Base-by-base conservation (phyloP, 345 rosid genomes). In the Eucalyptus guilfoylei region DNA sequence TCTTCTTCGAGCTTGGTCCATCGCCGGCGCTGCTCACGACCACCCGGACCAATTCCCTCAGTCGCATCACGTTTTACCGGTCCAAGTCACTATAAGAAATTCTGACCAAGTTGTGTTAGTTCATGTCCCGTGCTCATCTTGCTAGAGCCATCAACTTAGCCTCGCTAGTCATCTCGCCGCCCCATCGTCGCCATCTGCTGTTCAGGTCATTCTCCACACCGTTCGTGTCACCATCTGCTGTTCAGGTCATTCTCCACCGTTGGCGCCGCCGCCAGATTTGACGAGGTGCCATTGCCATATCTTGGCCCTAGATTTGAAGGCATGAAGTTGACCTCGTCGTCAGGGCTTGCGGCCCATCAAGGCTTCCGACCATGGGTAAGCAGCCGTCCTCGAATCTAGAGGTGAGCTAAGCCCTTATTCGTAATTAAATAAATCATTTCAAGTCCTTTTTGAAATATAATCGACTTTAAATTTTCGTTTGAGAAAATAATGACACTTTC, bases 391-490 rank as follows among this genome's bases (percentile, higher is more conserved):
- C 32, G 16, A 62, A 62, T 62, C 15, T 62, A 13, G 34, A 30
- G 69, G 69, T 30, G 69, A 62, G 34, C 34, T 55, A 62, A 30
- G 9, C 16, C 32, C 32, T 60, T 62, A 30, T 62, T 30, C 1
- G 34, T 28, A 30, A 62, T 30, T 62, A 30, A 4, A 13, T 62
- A 30, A 62, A 28, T 28, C 69, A 30, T 13, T 62, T 13, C 8
- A 62, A 6, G 0, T 6, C 7, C 13, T 62, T 28, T 30, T 62
- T 12, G 1, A 28, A 60, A 28, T 30, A 60, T 1, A 12, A 0
- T 60, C 2, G 2, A 13, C 2, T 28, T 62, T 6, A 0, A 30
- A 62, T 28, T 1, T 1, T 62, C 1, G 6, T 30, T 3, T 60
- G 0, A 62, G 0, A 30, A 62, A 62, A 62, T 30, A 2, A 13